phyloP scores from a whole-genome alignment of 2,329 filamentous ascomycete species.

The Epichloe baconii region DNA sequence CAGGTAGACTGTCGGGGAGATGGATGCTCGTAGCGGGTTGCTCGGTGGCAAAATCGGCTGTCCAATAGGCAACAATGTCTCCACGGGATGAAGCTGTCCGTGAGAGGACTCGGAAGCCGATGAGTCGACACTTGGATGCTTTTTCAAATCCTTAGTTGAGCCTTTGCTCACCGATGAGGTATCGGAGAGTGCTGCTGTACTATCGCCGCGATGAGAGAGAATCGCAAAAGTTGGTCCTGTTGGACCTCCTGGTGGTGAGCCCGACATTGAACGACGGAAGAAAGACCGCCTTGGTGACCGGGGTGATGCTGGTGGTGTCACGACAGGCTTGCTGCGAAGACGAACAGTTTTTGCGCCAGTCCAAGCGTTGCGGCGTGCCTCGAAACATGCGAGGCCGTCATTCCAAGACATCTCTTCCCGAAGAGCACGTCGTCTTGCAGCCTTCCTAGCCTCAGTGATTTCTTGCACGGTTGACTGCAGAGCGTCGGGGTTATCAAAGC shows the following conservation, averaged over 20 bases:
- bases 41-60: conserved; percentile 58
- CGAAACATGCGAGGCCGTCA: conserved; percentile 66
- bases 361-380: conserved; percentile 69
- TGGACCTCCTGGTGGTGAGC: conserved; percentile 22
- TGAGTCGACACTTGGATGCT: conserved; percentile 21
- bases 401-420: conserved; percentile 66
- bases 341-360: conserved; percentile 57
- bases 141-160: conserved; percentile 18
- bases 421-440: conserved; percentile 41
- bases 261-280: conserved; percentile 32
- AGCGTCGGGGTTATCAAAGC: conserved; percentile 36
- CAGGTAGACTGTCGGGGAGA: conserved; percentile 59
- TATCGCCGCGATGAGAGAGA: conserved; percentile 17
- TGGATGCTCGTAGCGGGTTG: conserved; percentile 66
- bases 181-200: conserved; percentile 26
- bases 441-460: conserved; percentile 34
- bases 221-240: conserved; percentile 12
- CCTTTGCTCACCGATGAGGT: conserved; percentile 29
- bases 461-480: conserved; percentile 29
- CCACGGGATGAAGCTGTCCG: conserved; percentile 32
- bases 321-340: conserved; percentile 32
- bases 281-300: conserved; percentile 37
- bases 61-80: conserved; percentile 57
- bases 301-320: conserved; percentile 29
- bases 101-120: conserved; percentile 15